These are phyloP conservation scores for Pestalotiopsis sp. DNA, from an alignment of 2,329 filamentous ascomycete genomes.

Conservation along the genomic window DNA sequence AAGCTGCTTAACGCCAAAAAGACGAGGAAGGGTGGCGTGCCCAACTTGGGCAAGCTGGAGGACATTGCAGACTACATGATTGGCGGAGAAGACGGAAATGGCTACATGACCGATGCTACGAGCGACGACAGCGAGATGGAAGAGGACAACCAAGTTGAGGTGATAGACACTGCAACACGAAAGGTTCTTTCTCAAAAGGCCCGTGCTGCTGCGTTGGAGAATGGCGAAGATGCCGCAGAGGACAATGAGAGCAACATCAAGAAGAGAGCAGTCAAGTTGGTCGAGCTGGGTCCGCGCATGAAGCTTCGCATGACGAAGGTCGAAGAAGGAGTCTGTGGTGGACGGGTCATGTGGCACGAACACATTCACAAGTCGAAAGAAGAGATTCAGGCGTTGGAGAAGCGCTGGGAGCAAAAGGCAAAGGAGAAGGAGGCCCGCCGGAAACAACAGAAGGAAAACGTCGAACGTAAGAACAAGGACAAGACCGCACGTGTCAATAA, in stretches of 20 bases:
- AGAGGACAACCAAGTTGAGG: constrained; percentile 93
- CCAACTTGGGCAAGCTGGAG: constrained; percentile 86
- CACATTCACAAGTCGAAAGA: constrained; percentile 81
- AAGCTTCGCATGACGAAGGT: constrained; percentile 89
- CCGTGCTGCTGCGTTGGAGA: constrained; percentile 47
- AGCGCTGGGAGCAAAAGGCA: constrained; percentile 75
- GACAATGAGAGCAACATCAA: constrained; percentile 61
- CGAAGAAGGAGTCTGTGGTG: constrained; percentile 86
- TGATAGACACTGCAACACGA: constrained; percentile 64
- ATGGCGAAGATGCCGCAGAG: constrained; percentile 42
- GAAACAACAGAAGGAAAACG: constrained; percentile 83
- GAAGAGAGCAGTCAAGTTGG: constrained; percentile 84
- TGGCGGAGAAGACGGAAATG: constrained; percentile 72
- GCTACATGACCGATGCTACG: constrained; percentile 82
- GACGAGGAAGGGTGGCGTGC: constrained; percentile 70
- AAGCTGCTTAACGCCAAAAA: constrained; percentile 65
- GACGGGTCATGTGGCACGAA: constrained; percentile 97
- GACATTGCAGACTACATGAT: constrained; percentile 96
- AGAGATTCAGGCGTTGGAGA: constrained; percentile 77
- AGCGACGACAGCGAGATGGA: constrained; percentile 92
- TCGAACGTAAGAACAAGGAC: constrained; percentile 78
- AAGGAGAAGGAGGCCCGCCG: constrained; percentile 81
- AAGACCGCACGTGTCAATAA: constrained; percentile 43
- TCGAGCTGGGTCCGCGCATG: constrained; percentile 91
- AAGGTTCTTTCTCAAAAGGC: constrained; percentile 57